phyloP scores from a whole-genome alignment of 768 basidiomycete genomes.

The Russula vinacea region DNA sequence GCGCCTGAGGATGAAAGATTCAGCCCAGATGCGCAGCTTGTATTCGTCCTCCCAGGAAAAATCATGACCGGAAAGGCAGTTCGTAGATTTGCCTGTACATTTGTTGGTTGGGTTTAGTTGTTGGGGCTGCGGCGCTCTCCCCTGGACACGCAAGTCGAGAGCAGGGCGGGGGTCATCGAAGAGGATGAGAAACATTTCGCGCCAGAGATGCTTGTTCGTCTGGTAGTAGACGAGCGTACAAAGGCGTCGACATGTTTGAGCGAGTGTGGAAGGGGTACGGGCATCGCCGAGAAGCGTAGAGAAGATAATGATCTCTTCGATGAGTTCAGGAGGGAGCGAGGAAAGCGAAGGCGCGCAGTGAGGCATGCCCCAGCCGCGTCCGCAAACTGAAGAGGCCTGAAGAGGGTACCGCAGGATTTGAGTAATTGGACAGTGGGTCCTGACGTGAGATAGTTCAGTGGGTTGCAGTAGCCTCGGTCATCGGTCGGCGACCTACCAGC shows the following conservation, averaged over 20 bases:
- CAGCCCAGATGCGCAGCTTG: conserved; percentile 33
- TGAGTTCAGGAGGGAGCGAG: conserved; percentile 38
- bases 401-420: no score
- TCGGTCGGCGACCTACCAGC: no score
- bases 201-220: conserved; percentile 40
- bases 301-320: conserved; percentile 38
- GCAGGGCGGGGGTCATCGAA: conserved; percentile 39
- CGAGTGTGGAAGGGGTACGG: conserved; percentile 35
- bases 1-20: conserved; percentile 29
- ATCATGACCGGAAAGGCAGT: not conserved
- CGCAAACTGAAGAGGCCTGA: no score
- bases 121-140: not conserved
- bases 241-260: conserved; percentile 38
- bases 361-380: not conserved
- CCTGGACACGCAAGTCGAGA: not conserved
- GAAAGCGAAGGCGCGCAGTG: not conserved
- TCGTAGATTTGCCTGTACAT: conserved; percentile 6
- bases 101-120: not conserved
- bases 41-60: conserved; percentile 33
- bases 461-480: no score
- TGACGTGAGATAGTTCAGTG: no score
- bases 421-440: no score
- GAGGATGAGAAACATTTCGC: conserved; percentile 38
- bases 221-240: conserved; percentile 36
- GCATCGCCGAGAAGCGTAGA: conserved; percentile 33